phyloP scores from a whole-genome alignment of 345 rosid genomes.

The Firmiana major region DNA sequence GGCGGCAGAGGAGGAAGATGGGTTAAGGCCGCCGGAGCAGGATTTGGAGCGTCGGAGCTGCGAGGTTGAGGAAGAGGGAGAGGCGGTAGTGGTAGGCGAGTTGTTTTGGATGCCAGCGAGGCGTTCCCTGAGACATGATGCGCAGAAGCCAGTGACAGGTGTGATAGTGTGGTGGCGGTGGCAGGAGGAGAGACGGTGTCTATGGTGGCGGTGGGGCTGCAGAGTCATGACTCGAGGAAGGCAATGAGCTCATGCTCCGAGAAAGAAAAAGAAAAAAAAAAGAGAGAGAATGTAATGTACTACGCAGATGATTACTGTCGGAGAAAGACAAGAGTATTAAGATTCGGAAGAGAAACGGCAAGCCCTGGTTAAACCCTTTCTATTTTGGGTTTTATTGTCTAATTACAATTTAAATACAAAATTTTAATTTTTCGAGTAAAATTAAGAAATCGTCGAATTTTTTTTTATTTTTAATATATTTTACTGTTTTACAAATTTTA shows the following conservation, averaged over 20 bases:
- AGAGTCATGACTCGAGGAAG: conserved; percentile 7
- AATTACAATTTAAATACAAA: background rate
- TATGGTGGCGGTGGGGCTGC: background rate
- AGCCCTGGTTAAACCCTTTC: conserved; percentile 33
- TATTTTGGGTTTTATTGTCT: background rate
- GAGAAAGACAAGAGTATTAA: background rate
- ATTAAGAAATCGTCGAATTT: no score
- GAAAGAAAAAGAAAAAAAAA: no score
- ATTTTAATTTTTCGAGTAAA: no score
- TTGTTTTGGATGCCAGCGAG: conserved; percentile 18
- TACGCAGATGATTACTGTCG: background rate
- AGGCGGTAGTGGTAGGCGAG: conserved; percentile 26
- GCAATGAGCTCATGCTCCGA: conserved; percentile 3
- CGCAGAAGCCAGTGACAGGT: conserved; percentile 14
- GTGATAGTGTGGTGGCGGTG: conserved; percentile 11
- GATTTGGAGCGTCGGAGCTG: conserved; percentile 56
- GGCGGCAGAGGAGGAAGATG: conserved; percentile 20
- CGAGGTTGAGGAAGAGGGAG: conserved; percentile 15
- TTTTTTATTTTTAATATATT: no score
- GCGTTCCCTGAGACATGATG: conserved; percentile 22
- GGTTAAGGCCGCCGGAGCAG: conserved; percentile 28
- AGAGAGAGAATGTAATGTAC: background rate
- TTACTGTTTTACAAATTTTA: no score
- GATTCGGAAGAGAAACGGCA: background rate
- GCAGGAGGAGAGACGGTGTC: conserved; percentile 6